phyloP scores from a whole-genome alignment of 2,329 filamentous ascomycete genomes.

The Hymenoscyphus infarciens region DNA sequence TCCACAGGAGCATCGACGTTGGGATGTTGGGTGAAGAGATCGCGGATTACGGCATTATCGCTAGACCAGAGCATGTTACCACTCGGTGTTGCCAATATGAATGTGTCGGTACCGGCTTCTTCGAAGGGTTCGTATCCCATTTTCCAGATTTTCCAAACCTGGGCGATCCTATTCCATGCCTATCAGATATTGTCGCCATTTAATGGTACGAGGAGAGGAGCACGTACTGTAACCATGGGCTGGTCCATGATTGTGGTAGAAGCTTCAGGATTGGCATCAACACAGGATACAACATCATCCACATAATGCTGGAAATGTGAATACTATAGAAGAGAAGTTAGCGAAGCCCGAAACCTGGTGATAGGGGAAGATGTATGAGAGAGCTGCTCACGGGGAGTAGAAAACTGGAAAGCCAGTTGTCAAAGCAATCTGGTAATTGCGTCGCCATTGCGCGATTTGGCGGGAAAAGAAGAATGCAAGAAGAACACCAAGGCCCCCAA shows the following conservation, averaged over 20 bases:
- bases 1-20: constrained; percentile 7
- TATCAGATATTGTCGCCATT: neutral
- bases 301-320: constrained; percentile 11
- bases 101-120: constrained; percentile 9
- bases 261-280: constrained; percentile 8
- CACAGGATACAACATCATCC: constrained; percentile 12
- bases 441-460: constrained; percentile 10
- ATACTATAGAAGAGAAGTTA: constrained; percentile 1
- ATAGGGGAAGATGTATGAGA: neutral
- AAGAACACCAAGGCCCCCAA: constrained; percentile 5
- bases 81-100: constrained; percentile 9
- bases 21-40: constrained; percentile 6
- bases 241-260: constrained; percentile 8
- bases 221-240: constrained; percentile 10
- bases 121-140: constrained; percentile 8
- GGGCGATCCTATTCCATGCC: constrained; percentile 3
- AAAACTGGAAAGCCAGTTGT: constrained; percentile 11
- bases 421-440: constrained; percentile 10
- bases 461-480: neutral
- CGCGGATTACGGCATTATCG: constrained; percentile 7
- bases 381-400: constrained; percentile 9
- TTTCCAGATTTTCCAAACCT: constrained; percentile 10
- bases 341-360: neutral
- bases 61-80: constrained; percentile 12
- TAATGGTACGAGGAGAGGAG: neutral